Evolutionary conservation across 2,329 filamentous ascomycete genomes (phyloP), one percentile per base, ranked within the genome.

Genomic region (Metarhizium anisopliae): DNA sequence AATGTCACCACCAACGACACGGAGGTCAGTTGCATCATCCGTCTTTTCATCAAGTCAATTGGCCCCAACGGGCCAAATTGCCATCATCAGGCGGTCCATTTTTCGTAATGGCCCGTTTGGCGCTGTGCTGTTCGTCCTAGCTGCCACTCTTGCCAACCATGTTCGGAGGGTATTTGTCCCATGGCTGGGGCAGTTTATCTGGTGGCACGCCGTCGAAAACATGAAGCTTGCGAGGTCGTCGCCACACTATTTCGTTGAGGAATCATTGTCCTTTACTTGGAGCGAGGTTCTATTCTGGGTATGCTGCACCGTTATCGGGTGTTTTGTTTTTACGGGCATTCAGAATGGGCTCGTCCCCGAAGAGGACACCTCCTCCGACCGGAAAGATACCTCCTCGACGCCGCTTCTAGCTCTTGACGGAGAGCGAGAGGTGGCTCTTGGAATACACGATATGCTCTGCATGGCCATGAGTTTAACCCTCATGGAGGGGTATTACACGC

Each of bases 61-160:
- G 6, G 13, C 4, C 25, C 20, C 6, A 49, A 18, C 42, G 25
- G 14, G 3, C 7, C 18, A 29, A 35, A n/a, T 30, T n/a, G 16
- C 7, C 1, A n/a, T 32, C 35, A 8, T 52, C 47, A 55, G 45
- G 49, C 47, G 40, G 14, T 55, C 60, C 20, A 50, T 68, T 5
- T 60, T 71, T 49, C 61, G 62, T 8, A 56, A 62, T 47, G 66
- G 66, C 38, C 60, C 65, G 56, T 56, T 59, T 7, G 54, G 59
- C 5, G 61, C 62, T 2, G 59, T 68, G 13, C 58, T 61, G 1
- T 63, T 65, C 51, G 61, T 73, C 47, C 43, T 66, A 14, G 62
- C 66, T 43, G 74, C 74, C 52, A 65, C 72, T 16, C 56, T 74
- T 13, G 47, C 69, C 30, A 69, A 76, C 64, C 73, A 77, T 59